These are phyloP conservation scores for Fusarium tupiense DNA, from an alignment of 2,329 filamentous ascomycete species.

Conservation along the genomic window DNA sequence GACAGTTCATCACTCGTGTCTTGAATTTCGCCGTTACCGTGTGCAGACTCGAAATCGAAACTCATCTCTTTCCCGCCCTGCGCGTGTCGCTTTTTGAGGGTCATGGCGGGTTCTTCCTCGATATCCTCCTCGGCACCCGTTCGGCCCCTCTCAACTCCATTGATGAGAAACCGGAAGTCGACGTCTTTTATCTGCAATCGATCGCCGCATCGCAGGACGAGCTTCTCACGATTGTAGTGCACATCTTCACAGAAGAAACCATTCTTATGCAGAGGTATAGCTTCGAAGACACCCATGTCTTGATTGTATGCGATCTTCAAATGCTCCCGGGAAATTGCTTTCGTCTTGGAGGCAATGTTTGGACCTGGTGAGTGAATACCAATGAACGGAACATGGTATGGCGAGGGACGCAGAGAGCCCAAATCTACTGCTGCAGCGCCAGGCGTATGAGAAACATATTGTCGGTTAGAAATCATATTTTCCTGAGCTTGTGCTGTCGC, in stretches of 20 bases:
- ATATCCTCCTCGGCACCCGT: slow-evolving; percentile 67
- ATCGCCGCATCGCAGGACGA: slow-evolving; percentile 70
- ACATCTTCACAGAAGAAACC: slow-evolving; percentile 74
- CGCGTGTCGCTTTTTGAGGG: slow-evolving; percentile 59
- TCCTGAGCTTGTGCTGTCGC: slow-evolving; percentile 48
- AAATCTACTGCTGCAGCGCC: slow-evolving; percentile 69
- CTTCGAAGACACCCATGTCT: slow-evolving; percentile 70
- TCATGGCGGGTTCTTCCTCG: slow-evolving; percentile 57
- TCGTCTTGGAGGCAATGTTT: slow-evolving; percentile 70
- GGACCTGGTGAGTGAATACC: slow-evolving; percentile 77
- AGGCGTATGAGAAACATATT: slow-evolving; percentile 69
- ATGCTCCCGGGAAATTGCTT: slow-evolving; percentile 78
- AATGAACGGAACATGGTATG: slow-evolving; percentile 71
- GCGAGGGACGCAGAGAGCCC: slow-evolving; percentile 67
- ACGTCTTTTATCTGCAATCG: slow-evolving; percentile 78
- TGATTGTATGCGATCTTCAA: slow-evolving; percentile 77
- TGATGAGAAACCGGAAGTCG: slow-evolving; percentile 74
- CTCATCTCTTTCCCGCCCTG: slow-evolving; percentile 76
- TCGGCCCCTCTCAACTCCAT: slow-evolving; percentile 66
- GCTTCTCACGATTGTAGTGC: slow-evolving; percentile 64
- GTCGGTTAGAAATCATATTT: slow-evolving; percentile 64
- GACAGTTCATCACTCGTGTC: slow-evolving; percentile 66
- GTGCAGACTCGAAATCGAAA: slow-evolving; percentile 74
- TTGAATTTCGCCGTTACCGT: slow-evolving; percentile 64
- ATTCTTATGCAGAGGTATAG: slow-evolving; percentile 69